A percentile compares a stretch with the other conserved stretches of the same genome.
phyloP scores from a whole-genome alignment of 169 alveolate genomes.

The Theileria orientalis region DNA sequence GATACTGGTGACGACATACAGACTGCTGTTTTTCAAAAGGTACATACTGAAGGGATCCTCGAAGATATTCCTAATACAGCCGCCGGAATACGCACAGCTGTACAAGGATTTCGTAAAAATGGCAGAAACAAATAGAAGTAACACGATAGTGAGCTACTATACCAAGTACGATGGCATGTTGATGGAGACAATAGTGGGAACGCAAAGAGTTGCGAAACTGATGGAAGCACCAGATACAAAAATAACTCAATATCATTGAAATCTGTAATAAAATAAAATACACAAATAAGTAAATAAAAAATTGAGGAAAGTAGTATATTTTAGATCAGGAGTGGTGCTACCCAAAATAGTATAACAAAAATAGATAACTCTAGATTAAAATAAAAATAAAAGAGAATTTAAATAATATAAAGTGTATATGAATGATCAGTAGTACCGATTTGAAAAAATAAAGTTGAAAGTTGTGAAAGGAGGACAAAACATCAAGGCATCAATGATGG shows the following conservation, averaged over 20 bases:
- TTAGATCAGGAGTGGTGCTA: background rate
- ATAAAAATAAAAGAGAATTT: too few relatives aligned
- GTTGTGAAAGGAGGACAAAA: too few relatives aligned
- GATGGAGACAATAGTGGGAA: constrained; percentile 74
- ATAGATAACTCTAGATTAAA: background rate
- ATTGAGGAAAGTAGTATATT: too few relatives aligned
- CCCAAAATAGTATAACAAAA: background rate
- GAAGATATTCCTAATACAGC: constrained; percentile 60
- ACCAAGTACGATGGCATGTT: constrained; percentile 70
- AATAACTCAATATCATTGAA: constrained; percentile 67
- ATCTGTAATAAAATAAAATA: too few relatives aligned
- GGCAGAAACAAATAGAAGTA: constrained; percentile 27
- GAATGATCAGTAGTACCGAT: too few relatives aligned
- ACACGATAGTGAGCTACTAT: constrained; percentile 67
- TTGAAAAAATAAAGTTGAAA: too few relatives aligned
- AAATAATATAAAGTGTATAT: too few relatives aligned
- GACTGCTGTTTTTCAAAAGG: constrained; percentile 73
- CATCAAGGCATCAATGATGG: too few relatives aligned
- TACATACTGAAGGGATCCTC: constrained; percentile 73
- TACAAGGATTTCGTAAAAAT: constrained; percentile 47
- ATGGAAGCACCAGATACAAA: constrained; percentile 65
- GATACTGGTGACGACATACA: constrained; percentile 66
- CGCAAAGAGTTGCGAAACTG: constrained; percentile 41
- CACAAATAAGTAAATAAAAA: too few relatives aligned
- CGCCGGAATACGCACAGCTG: constrained; percentile 71